These are phyloP conservation scores for Mycena leptocephala DNA, from an alignment of 768 basidiomycete genomes.

Conservation along the genomic window DNA sequence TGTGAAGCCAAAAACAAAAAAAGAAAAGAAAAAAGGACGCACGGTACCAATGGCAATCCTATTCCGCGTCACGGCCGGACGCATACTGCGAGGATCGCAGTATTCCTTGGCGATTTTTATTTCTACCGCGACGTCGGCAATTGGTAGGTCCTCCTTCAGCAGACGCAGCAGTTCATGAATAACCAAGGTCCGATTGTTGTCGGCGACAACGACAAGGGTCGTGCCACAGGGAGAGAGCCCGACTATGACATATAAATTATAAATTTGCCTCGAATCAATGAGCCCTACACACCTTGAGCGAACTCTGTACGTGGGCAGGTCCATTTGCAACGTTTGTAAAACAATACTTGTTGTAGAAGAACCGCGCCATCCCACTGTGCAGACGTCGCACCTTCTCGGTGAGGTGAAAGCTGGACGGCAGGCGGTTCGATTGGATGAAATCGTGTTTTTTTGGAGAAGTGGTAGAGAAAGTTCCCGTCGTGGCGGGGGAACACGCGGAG, in stretches of 20 bases:
- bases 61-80: neutral
- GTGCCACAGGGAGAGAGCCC: conserved; percentile 14
- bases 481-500: conserved; percentile 16
- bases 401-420: neutral
- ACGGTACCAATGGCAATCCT: conserved; percentile 12
- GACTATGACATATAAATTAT: neutral
- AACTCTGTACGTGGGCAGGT: neutral
- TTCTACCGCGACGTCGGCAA: neutral
- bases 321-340: conserved; percentile 6
- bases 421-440: neutral
- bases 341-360: neutral
- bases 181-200: neutral
- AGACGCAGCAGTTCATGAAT: neutral
- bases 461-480: conserved; percentile 15
- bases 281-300: neutral
- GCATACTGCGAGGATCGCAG: neutral
- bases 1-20: too few relatives aligned
- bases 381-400: neutral
- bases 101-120: conserved; percentile 9
- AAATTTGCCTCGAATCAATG: too few relatives aligned
- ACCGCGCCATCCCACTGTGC: neutral
- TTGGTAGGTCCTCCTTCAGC: neutral
- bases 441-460: neutral
- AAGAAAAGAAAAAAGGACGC: neutral
- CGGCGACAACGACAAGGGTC: neutral